phyloP scores from a whole-genome alignment of 495 filamentous ascomycete genomes.

The Neurospora sp. region DNA sequence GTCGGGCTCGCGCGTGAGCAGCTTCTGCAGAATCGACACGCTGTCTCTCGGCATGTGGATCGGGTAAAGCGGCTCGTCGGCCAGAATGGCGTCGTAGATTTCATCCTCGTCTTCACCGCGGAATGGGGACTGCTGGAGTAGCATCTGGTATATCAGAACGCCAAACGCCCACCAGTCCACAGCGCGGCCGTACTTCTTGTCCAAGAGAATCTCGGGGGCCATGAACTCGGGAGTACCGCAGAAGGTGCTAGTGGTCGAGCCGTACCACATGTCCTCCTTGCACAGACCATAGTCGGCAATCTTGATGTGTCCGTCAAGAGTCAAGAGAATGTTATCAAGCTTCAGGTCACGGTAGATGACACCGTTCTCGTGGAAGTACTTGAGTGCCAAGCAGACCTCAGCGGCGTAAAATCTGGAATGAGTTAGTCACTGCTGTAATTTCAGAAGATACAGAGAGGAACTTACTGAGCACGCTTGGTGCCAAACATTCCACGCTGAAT shows the following conservation, averaged over 20 bases:
- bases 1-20: slow-evolving; percentile 91
- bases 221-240: slow-evolving; percentile 99
- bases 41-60: slow-evolving; percentile 99
- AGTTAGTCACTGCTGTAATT: neutral
- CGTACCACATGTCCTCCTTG: slow-evolving; percentile 99
- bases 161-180: slow-evolving; percentile 99
- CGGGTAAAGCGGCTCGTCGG: slow-evolving; percentile 94
- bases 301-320: slow-evolving; percentile 95
- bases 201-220: slow-evolving; percentile 97
- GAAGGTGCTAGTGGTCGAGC: slow-evolving; percentile 92
- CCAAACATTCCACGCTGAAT: slow-evolving; percentile 97
- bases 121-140: slow-evolving; percentile 97
- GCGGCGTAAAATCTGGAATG: slow-evolving; percentile 70
- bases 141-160: slow-evolving; percentile 99
- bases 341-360: slow-evolving; percentile 99
- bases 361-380: slow-evolving; percentile 99
- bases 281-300: slow-evolving; percentile 98
- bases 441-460: neutral
- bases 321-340: slow-evolving; percentile 96
- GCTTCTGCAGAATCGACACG: slow-evolving; percentile 95
- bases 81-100: slow-evolving; percentile 98
- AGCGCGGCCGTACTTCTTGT: slow-evolving; percentile 97
- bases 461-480: slow-evolving; percentile 76
- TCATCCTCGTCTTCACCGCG: slow-evolving; percentile 98
- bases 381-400: slow-evolving; percentile 92